Conservation (phyloP, 371 early-diverging fungal genomes). For the Mucor velutinosus region DNA sequence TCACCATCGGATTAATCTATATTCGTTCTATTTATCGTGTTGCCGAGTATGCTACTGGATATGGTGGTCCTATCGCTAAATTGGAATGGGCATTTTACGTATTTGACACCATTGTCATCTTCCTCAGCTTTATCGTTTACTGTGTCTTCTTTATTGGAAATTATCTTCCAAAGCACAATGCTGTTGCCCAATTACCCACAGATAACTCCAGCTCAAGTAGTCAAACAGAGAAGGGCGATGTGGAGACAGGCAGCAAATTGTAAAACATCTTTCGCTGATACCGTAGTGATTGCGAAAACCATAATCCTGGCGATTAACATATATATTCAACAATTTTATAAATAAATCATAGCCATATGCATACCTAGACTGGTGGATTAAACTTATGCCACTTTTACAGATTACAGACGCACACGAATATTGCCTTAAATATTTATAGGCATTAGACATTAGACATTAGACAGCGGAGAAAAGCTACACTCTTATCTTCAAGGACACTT, state of each 20-base stretch:
- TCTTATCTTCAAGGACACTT: not conserved
- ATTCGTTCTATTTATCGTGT: conserved; percentile 25
- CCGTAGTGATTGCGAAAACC: not conserved
- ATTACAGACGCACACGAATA: too few species aligned
- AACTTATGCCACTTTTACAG: too few species aligned
- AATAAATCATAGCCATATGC: not conserved
- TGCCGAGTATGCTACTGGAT: conserved; percentile 20
- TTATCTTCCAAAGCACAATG: conserved; percentile 14
- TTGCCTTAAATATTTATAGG: not conserved
- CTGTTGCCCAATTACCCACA: not conserved
- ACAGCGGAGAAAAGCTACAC: not conserved
- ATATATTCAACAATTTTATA: not conserved
- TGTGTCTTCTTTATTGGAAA: conserved; percentile 17
- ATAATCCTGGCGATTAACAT: not conserved
- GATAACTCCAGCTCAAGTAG: not conserved
- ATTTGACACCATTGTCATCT: conserved; percentile 16
- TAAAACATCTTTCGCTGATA: not conserved
- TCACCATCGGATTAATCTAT: conserved; percentile 16
- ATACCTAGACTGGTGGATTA: not conserved
- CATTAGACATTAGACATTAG: not conserved
- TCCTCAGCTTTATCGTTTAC: conserved; percentile 8
- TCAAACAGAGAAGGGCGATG: not conserved
- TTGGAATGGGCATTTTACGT: conserved; percentile 27
- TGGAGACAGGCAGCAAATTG: not conserved
- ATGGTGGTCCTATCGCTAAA: conserved; percentile 8